Evolutionary conservation across 495 filamentous ascomycete species (phyloP).

Genomic region (Collariella sp.): DNA sequence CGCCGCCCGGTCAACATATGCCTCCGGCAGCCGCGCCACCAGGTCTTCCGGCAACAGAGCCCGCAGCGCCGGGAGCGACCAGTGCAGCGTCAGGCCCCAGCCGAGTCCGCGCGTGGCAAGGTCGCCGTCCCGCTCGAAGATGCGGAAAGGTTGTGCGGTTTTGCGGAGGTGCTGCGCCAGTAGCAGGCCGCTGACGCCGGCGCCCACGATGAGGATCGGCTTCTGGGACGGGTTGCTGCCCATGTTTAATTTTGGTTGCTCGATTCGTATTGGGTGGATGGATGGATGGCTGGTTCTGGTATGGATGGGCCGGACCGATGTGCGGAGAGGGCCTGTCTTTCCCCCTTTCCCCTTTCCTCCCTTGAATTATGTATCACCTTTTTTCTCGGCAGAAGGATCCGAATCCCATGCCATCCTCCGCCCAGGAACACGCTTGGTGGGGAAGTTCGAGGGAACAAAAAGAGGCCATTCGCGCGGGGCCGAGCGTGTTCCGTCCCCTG

Average conservation of each 20-base stretch:
- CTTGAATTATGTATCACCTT: too few species aligned
- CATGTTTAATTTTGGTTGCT: neutral
- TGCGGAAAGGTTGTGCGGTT: conserved; percentile 29
- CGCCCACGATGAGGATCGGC: conserved; percentile 44
- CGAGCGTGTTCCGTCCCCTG: too few species aligned
- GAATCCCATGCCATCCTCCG: too few species aligned
- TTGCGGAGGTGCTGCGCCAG: conserved; percentile 51
- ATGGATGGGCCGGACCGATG: neutral
- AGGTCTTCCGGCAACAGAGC: conserved; percentile 43
- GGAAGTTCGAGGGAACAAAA: too few species aligned
- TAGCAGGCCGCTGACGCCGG: conserved; percentile 51
- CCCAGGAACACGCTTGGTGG: too few species aligned
- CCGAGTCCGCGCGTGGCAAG: conserved; percentile 41
- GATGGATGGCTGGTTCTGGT: neutral
- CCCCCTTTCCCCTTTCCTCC: too few species aligned
- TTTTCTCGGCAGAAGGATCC: too few species aligned
- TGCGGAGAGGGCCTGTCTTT: too few species aligned
- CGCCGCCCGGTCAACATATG: conserved; percentile 34
- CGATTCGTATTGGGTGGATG: neutral
- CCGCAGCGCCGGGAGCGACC: conserved; percentile 44
- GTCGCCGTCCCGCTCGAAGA: conserved; percentile 49
- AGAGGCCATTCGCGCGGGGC: too few species aligned
- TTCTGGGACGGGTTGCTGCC: conserved; percentile 1
- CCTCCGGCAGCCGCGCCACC: conserved; percentile 39
- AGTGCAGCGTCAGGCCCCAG: conserved; percentile 55